A percentile compares a stretch with the other conserved stretches of the same genome.
Evolutionary conservation across 176 grass and related monocot genomes (phyloP).

Genomic region (Coix lacrymajobi): DNA sequence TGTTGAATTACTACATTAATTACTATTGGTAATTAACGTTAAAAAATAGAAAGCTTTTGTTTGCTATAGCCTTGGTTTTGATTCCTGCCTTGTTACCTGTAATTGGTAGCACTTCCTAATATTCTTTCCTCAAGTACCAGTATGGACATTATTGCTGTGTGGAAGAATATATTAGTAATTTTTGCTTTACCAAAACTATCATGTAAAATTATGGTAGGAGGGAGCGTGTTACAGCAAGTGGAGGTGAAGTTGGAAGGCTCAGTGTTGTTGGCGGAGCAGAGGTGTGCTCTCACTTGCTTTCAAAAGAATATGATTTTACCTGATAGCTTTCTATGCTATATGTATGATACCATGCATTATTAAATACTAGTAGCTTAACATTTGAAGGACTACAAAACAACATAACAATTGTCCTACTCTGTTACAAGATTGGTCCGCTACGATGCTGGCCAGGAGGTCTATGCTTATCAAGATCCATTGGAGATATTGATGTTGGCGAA

Average conservation of each 20-base stretch:
- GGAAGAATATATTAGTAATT: background rate
- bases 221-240: conserved; percentile 91
- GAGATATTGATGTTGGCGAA: conserved; percentile 96
- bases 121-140: background rate
- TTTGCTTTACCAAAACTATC: conserved; percentile 4
- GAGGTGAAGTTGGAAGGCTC: conserved; percentile 97
- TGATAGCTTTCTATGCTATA: conserved; percentile 9
- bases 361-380: background rate
- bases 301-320: background rate
- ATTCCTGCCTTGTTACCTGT: background rate
- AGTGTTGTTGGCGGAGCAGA: conserved; percentile 93
- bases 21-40: background rate
- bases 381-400: conserved; percentile 14
- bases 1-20: background rate
- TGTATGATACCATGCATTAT: background rate
- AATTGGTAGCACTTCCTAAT: background rate
- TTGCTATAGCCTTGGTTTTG: background rate
- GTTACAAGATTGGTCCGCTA: conserved; percentile 80
- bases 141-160: background rate
- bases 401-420: background rate
- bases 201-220: conserved; percentile 54
- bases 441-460: conserved; percentile 94
- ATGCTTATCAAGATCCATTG: conserved; percentile 92
- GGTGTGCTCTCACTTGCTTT: conserved; percentile 38
- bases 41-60: background rate